phyloP scores from a whole-genome alignment of 2,329 filamentous ascomycete species.

The Fusarium oxysporum region DNA sequence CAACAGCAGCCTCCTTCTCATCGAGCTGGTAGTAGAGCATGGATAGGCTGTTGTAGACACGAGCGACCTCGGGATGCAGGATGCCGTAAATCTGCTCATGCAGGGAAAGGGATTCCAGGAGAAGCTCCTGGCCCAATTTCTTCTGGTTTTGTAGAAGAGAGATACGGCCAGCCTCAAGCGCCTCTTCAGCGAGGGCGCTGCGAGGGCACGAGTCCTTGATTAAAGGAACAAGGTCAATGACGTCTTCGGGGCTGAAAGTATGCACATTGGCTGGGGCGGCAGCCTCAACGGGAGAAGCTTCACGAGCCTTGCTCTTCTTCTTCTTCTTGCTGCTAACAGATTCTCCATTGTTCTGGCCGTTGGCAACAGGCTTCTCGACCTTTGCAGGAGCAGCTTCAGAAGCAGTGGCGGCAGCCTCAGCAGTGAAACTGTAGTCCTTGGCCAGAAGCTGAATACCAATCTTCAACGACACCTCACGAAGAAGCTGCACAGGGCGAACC shows the following conservation, averaged over 20 bases:
- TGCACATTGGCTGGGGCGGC: conserved; percentile 55
- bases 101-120: conserved; percentile 93
- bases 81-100: conserved; percentile 99
- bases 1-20: conserved; percentile 94
- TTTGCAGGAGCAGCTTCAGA: conserved; percentile 32
- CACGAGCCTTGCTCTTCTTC: conserved; percentile 71
- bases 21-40: conserved; percentile 98
- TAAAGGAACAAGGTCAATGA: conserved; percentile 92
- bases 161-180: conserved; percentile 93
- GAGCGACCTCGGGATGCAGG: conserved; percentile 93
- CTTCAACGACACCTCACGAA: conserved; percentile 90
- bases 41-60: conserved; percentile 93
- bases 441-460: conserved; percentile 88
- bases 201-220: conserved; percentile 94
- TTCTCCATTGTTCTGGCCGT: conserved; percentile 58
- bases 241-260: conserved; percentile 82
- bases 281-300: conserved; percentile 63
- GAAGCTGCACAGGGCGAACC: conserved; percentile 81
- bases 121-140: conserved; percentile 93
- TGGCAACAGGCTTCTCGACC: conserved; percentile 50
- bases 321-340: conserved; percentile 64
- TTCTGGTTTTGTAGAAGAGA: conserved; percentile 96
- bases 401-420: conserved; percentile 48
- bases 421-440: conserved; percentile 63
- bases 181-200: conserved; percentile 92